Conservation (phyloP, 1,284 basidiomycete genomes). For the Sanghuangporus sanghuang region DNA sequence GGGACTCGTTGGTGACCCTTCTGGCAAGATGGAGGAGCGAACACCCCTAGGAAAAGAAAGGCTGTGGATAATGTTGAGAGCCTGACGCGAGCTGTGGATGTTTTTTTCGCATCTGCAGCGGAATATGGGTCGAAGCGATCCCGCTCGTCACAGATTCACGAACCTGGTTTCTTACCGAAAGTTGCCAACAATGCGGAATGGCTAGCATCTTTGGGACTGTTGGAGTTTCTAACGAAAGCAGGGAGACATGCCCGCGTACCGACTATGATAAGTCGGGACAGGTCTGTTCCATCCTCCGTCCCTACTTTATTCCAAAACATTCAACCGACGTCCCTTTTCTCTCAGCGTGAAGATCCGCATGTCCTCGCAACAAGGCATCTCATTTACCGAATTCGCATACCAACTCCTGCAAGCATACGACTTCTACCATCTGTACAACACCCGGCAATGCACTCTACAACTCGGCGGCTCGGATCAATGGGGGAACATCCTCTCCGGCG, state of each 20-base stretch:
- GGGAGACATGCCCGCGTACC: constrained; percentile 84
- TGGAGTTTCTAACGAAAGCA: constrained; percentile 82
- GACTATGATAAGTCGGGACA: constrained; percentile 88
- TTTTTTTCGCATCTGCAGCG: constrained; percentile 68
- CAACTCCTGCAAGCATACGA: constrained; percentile 97
- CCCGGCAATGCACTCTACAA: constrained; percentile 77
- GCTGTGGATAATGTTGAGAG: constrained; percentile 56
- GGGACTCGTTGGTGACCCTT: constrained; percentile 95
- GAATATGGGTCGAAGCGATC: constrained; percentile 48
- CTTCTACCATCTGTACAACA: constrained; percentile 75
- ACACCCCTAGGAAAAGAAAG: constrained; percentile 56
- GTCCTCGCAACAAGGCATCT: constrained; percentile 75
- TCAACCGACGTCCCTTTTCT: no score
- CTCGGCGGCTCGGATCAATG: constrained; percentile 97
- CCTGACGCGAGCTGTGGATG: constrained; percentile 62
- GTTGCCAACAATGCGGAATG: constrained; percentile 86
- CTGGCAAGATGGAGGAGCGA: constrained; percentile 85
- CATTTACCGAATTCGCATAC: constrained; percentile 97
- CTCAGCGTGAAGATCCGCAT: constrained; percentile 84
- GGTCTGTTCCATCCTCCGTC: no score
- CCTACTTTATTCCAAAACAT: no score
- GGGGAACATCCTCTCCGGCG: constrained; percentile 95
- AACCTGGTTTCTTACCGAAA: constrained; percentile 27
- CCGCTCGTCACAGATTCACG: constrained; percentile 18
- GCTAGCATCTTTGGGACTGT: constrained; percentile 67